phyloP scores from a whole-genome alignment of 148 eudicot genomes.

The Talinum fruticosum region DNA sequence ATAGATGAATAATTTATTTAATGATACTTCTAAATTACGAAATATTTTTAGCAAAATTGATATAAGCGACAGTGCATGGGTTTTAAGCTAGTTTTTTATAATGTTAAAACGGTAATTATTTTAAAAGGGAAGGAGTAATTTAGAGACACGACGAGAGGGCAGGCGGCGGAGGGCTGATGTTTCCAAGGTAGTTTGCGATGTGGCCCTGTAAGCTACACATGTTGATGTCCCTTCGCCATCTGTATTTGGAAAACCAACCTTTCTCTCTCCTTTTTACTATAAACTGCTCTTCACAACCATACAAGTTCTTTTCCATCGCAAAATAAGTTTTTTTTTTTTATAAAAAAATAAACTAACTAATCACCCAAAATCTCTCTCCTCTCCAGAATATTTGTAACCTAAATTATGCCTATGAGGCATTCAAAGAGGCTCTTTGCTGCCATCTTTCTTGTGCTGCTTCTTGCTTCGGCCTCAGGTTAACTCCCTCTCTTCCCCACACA shows the following conservation, averaged over 20 bases:
- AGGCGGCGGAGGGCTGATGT: too few species aligned
- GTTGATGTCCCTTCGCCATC: neutral
- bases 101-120: too few species aligned
- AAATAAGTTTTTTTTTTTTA: too few species aligned
- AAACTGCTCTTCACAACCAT: neutral
- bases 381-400: neutral
- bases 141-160: too few species aligned
- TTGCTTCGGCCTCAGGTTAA: slow-evolving; percentile 22
- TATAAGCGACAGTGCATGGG: too few species aligned
- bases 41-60: too few species aligned
- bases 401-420: neutral
- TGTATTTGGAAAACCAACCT: neutral
- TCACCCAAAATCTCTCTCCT: neutral
- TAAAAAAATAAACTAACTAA: too few species aligned
- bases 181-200: neutral
- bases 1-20: too few species aligned
- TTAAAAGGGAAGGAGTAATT: too few species aligned
- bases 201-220: neutral
- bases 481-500: neutral
- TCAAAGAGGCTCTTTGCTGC: slow-evolving; percentile 14
- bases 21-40: too few species aligned
- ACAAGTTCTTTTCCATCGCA: too few species aligned
- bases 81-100: too few species aligned
- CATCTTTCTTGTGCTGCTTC: slow-evolving; percentile 23
- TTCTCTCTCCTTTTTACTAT: neutral